Percentiles rank a stretch among this genome's conserved stretches.
Evolutionary conservation across 208 protist species (phyloP).

Genomic region (Leishmania lainsoni): DNA sequence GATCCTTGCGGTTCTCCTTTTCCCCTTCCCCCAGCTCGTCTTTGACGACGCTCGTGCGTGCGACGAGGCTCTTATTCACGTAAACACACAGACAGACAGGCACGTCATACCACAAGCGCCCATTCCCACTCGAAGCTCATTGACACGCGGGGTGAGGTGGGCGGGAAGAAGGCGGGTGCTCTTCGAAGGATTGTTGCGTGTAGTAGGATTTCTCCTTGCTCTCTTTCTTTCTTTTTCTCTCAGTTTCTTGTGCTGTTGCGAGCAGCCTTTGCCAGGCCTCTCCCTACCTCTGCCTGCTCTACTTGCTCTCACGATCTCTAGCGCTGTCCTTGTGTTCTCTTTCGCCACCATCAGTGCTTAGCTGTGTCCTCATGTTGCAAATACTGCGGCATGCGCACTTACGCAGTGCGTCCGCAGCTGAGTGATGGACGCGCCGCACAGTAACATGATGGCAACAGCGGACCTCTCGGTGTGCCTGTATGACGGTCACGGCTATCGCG

Average conservation of each 20-base stretch:
- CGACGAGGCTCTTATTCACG: not conserved
- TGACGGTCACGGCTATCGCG: conserved; percentile 47
- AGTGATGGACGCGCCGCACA: not conserved
- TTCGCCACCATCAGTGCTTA: not conserved
- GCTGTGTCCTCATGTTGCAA: not conserved
- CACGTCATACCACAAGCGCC: not conserved
- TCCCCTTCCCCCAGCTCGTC: not conserved
- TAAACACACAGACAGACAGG: not conserved
- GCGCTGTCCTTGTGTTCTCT: not conserved
- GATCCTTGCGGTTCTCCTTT: not conserved
- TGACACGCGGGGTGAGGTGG: no score
- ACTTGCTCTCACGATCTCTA: no score
- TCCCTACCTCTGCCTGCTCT: no score
- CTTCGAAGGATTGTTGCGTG: not conserved
- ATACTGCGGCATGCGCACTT: not conserved
- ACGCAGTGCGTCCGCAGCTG: not conserved
- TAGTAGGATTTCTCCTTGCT: not conserved
- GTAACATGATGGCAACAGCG: not conserved
- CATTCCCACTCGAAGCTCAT: not conserved
- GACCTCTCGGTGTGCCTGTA: conserved; percentile 28
- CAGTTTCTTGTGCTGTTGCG: no score
- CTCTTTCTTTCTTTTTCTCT: not conserved
- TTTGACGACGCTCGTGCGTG: not conserved
- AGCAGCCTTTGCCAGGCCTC: no score
- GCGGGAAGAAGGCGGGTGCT: no score